Evolutionary conservation across 768 basidiomycete genomes (phyloP).

Genomic region (Fistulinella prunicolor): DNA sequence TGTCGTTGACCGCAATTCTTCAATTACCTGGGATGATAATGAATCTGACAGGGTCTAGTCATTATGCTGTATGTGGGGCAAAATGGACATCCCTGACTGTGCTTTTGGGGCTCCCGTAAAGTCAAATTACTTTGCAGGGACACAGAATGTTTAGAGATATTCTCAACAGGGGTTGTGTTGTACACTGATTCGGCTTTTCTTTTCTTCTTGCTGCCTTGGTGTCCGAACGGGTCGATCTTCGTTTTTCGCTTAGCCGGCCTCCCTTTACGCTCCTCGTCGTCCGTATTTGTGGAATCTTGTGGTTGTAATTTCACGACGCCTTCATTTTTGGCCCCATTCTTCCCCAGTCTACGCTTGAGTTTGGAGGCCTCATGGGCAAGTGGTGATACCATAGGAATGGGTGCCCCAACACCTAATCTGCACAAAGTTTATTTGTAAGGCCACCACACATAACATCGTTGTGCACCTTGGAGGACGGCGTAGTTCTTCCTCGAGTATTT

Average conservation of each 20-base stretch:
- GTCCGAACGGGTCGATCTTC: slow-evolving; percentile 55
- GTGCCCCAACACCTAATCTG: slow-evolving; percentile 76
- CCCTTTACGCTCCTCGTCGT: slow-evolving; percentile 57
- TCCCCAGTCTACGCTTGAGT: slow-evolving; percentile 58
- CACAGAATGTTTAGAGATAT: neutral
- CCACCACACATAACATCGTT: neutral
- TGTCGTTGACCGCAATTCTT: neutral
- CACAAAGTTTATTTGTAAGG: slow-evolving; percentile 7
- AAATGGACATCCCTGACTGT: slow-evolving; percentile 13
- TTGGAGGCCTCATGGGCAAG: slow-evolving; percentile 55
- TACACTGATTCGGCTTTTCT: slow-evolving; percentile 35
- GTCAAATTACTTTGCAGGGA: neutral
- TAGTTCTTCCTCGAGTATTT: slow-evolving; percentile 64
- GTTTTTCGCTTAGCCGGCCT: slow-evolving; percentile 58
- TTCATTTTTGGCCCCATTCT: slow-evolving; percentile 46
- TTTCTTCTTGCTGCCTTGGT: slow-evolving; percentile 39
- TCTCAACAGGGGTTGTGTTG: neutral
- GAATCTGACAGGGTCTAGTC: slow-evolving; percentile 6
- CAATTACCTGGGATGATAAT: neutral
- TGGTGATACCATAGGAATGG: slow-evolving; percentile 47
- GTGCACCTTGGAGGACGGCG: slow-evolving; percentile 65
- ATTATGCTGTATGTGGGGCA: neutral
- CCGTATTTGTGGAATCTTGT: slow-evolving; percentile 28
- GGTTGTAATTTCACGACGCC: slow-evolving; percentile 36
- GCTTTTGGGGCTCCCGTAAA: neutral